Evolutionary conservation across 2,329 filamentous ascomycete species (phyloP).

Genomic region (Alternaria rosae): DNA sequence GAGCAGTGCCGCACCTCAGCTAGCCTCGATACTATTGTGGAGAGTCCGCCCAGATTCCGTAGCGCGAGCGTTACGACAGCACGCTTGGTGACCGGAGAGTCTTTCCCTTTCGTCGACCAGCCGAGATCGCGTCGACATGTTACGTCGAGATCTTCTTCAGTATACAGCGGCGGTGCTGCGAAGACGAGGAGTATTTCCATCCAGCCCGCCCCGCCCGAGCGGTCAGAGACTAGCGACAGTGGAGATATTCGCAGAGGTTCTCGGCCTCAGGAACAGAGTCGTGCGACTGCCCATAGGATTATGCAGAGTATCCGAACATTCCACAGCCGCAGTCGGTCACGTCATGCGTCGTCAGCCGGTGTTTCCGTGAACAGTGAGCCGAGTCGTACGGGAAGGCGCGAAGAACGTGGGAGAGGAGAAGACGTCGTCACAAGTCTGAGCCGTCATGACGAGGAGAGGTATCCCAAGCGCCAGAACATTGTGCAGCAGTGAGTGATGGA

Average conservation of each 20-base stretch:
- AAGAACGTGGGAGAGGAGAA: not conserved
- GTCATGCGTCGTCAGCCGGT: not conserved
- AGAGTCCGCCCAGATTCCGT: not conserved
- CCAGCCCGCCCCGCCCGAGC: not conserved
- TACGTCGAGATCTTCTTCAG: not conserved
- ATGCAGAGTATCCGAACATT: not conserved
- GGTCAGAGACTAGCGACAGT: not conserved
- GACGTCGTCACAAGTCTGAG: not conserved
- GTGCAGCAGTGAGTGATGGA: not conserved
- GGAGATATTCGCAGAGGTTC: not conserved
- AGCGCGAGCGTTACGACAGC: not conserved
- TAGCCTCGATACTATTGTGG: not conserved
- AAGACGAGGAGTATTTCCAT: not conserved
- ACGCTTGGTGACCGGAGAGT: not conserved
- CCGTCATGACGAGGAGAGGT: not conserved
- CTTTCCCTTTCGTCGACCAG: not conserved
- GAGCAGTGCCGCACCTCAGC: not conserved
- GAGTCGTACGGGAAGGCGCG: not conserved
- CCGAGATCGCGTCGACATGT: too few species aligned
- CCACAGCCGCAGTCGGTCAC: not conserved
- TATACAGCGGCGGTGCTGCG: not conserved
- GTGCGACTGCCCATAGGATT: not conserved
- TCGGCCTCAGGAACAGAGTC: not conserved
- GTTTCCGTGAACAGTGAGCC: not conserved
- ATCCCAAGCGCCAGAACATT: conserved; percentile 1